Evolutionary conservation across 2,329 filamentous ascomycete genomes (phyloP), one percentile per base, ranked within the genome.

Genomic region (Exophiala viscosa): DNA sequence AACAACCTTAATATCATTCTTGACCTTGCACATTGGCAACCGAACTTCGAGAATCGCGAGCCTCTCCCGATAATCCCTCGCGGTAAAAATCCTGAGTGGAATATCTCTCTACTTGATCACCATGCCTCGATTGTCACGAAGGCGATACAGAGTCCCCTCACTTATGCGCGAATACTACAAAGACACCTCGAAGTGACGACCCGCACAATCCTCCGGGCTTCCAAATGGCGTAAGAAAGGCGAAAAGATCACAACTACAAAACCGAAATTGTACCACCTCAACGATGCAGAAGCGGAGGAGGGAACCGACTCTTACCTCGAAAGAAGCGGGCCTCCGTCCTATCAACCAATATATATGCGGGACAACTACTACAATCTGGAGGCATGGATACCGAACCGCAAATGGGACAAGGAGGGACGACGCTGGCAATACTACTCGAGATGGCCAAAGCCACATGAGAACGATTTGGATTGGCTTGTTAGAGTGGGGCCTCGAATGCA

Each of bases 341-440:
- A 60, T 28, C 54, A 62, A 33, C 58, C 58, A 1, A 55, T 59
- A 5, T 62, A 57, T 40, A 60, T 60, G 57, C 44, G 60, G 20
- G 60, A 62, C 41, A 61, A 62, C 38, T 62, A 62, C 39, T 62
- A 62, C 42, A 52, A 43, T 11, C 33, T 60, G 17, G 60, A 61
- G 40, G 60, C 59, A 3, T 62, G 58, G 41, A 44, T 61, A 20
- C 60, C 60, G 5, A 61, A 61, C 32, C 54, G 60, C 14, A 62
- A 62, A 43, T 62, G 59, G 54, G 57, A 57, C n/a, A 55, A 48
- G 23, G 59, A 60, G 10, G 52, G 49, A 14, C 54, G 56, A 42
- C 40, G 33, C 17, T 62, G 60, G 60, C 40, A 54, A 8, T 61
- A 62, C 46, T 62, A 62, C 15, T 48, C 57, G 8, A 56, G 59